Conservation (phyloP, 768 basidiomycete species). For the Hydnomerulius pinastri region DNA sequence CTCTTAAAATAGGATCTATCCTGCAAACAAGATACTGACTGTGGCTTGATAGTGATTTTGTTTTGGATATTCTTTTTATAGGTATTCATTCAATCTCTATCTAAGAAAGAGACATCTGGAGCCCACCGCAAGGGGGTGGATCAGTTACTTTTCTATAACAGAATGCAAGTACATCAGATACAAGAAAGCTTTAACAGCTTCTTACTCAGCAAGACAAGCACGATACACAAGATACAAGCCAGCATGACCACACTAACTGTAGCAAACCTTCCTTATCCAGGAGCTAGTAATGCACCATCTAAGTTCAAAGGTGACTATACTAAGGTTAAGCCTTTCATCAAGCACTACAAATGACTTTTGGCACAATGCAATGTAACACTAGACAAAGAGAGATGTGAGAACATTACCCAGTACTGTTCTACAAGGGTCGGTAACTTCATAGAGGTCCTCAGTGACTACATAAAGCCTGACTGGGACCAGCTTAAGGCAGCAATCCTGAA, state of each 20-base stretch:
- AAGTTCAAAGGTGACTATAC: slow-evolving; percentile 19
- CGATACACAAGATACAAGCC: not conserved
- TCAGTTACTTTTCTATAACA: not conserved
- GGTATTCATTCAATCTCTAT: too few relatives aligned
- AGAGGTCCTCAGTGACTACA: not conserved
- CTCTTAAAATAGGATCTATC: too few relatives aligned
- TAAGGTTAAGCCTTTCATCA: slow-evolving; percentile 15
- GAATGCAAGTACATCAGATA: not conserved
- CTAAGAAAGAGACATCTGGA: slow-evolving; percentile 4
- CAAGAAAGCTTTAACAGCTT: not conserved
- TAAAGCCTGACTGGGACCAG: not conserved
- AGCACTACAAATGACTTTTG: slow-evolving; percentile 13
- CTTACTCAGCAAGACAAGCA: not conserved
- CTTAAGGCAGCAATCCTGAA: slow-evolving; percentile 5
- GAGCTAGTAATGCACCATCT: slow-evolving; percentile 16
- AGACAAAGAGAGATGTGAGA: slow-evolving; percentile 6
- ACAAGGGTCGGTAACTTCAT: slow-evolving; percentile 6
- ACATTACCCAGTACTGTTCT: too few relatives aligned
- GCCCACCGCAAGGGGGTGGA: slow-evolving; percentile 18
- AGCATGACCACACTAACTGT: not conserved
- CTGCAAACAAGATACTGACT: too few relatives aligned
- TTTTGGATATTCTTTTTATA: too few relatives aligned
- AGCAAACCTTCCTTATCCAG: slow-evolving; percentile 14
- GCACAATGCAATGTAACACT: slow-evolving; percentile 4
- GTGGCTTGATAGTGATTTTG: too few relatives aligned